phyloP scores from a whole-genome alignment of 2,329 filamentous ascomycete genomes.

The Fulvia fulva region DNA sequence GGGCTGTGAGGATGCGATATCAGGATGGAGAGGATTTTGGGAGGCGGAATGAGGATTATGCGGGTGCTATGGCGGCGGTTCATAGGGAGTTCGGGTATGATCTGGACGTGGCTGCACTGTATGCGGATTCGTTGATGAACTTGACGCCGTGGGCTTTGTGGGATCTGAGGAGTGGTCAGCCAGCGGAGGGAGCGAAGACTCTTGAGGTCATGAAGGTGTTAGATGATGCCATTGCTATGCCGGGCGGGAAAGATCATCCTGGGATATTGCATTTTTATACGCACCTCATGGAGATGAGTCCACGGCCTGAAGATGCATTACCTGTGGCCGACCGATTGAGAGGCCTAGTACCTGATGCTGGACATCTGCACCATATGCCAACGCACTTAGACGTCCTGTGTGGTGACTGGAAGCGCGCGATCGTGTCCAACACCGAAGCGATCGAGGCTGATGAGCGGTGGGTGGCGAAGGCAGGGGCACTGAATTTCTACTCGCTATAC shows the following conservation, averaged over 20 bases:
- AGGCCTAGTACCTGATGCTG: conserved; percentile 62
- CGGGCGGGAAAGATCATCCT: conserved; percentile 55
- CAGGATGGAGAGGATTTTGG: conserved; percentile 50
- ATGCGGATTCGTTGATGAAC: conserved; percentile 63
- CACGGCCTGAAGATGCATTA: conserved; percentile 59
- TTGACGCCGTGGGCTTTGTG: conserved; percentile 63
- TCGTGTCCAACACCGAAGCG: conserved; percentile 63
- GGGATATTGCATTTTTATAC: conserved; percentile 73
- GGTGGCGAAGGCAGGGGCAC: conserved; percentile 53
- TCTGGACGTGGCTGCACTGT: conserved; percentile 61
- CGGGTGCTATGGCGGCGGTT: conserved; percentile 56
- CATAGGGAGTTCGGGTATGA: conserved; percentile 53
- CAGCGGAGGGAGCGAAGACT: conserved; percentile 53
- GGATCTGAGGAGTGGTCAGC: conserved; percentile 57
- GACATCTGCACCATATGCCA: conserved; percentile 73
- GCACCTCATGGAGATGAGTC: conserved; percentile 74
- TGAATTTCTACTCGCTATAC: conserved; percentile 75
- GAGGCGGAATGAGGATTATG: conserved; percentile 57
- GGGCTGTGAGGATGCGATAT: conserved; percentile 60
- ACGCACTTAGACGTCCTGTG: conserved; percentile 70
- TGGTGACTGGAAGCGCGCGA: conserved; percentile 65
- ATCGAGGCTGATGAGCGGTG: conserved; percentile 66
- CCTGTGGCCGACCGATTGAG: conserved; percentile 60
- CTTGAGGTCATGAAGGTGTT: conserved; percentile 57
- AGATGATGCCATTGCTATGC: conserved; percentile 53